Evolutionary conservation across 345 rosid genomes (phyloP).

Genomic region (Clarkia xantiana): DNA sequence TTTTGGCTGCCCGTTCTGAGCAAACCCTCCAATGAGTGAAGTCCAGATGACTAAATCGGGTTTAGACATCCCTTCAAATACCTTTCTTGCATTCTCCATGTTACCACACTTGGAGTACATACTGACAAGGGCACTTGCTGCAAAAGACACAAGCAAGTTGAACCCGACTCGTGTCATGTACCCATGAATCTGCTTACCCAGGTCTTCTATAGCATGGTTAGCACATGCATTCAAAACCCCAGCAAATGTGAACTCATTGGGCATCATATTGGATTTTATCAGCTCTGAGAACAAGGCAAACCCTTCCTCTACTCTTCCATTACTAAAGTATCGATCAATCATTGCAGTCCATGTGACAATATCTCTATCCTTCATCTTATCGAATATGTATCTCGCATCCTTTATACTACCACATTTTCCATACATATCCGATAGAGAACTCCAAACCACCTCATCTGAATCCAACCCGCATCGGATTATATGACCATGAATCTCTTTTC

Average conservation of each 20-base stretch:
- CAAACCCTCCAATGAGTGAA: slow-evolving; percentile 61
- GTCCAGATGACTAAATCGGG: slow-evolving; percentile 80
- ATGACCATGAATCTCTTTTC: slow-evolving; percentile 76
- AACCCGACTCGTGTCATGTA: slow-evolving; percentile 53
- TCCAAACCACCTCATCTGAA: slow-evolving; percentile 84
- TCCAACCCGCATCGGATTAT: slow-evolving; percentile 51
- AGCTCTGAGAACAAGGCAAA: slow-evolving; percentile 43
- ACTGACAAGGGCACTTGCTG: slow-evolving; percentile 67
- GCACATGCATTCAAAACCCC: slow-evolving; percentile 71
- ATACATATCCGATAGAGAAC: slow-evolving; percentile 74
- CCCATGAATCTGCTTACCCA: slow-evolving; percentile 78
- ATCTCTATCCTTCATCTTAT: slow-evolving; percentile 52
- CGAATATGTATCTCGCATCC: slow-evolving; percentile 60
- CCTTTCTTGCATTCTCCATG: slow-evolving; percentile 47
- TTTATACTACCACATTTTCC: slow-evolving; percentile 75
- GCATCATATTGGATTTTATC: slow-evolving; percentile 36
- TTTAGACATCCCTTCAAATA: slow-evolving; percentile 30
- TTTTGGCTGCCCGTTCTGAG: slow-evolving; percentile 61
- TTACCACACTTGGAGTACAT: slow-evolving; percentile 84
- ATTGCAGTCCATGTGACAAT: slow-evolving; percentile 77
- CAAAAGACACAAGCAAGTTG: slow-evolving; percentile 44
- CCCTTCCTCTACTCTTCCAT: slow-evolving; percentile 50
- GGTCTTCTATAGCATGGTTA: slow-evolving; percentile 41
- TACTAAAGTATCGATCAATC: slow-evolving; percentile 65
- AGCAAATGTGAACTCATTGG: slow-evolving; percentile 70